Evolutionary conservation across 495 filamentous ascomycete species (phyloP), one percentile per base, ranked within the genome.

Genomic region (Aspergillus nanangensis): DNA sequence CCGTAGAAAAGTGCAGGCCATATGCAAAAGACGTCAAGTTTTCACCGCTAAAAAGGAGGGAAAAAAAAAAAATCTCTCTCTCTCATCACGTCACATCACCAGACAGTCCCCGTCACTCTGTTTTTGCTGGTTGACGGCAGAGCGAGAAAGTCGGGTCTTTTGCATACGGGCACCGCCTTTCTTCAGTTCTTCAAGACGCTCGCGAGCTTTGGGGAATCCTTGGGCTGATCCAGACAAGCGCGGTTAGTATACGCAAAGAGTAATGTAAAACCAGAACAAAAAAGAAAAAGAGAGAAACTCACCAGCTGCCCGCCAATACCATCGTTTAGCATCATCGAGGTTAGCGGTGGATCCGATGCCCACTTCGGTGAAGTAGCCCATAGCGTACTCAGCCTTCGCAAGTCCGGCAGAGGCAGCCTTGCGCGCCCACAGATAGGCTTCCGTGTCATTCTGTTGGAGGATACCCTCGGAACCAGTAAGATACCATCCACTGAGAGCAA

Each of bases 281-380:
- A 8, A 47, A 40, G 36, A 15, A 27, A 27, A 8, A 19, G 13
- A 18, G 40, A 14, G 45, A 48, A 32, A 85, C 92, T 82, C 69
- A 96, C 93, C 86, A 67, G 93, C 93, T 71, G 93, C 90, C 67
- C 91, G 79, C 79, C 90, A 96, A 70, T 98, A 98, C 93, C 93
- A 98, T 56, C 89, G 78, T 72, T 96, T 95, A 15, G 92, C 93
- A 69, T 96, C 93, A 56, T 98, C 93, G 51, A 96, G 48, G 61
- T 90, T 90, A 3, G 85, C 79, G 21, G 82, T 74, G 40, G 85
- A 80, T n/a, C 93, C 93, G 51, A 98, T 96, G 0, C 93, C 93
- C 23, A 90, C 85, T 65, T 98, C 93, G 0, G 90, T 95, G 53
- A 93, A 97, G 62, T 96, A 96, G 2, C 93, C 93, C 88, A 98